Evolutionary conservation across 176 grass and related monocot species (phyloP), one percentile per base, ranked within the genome.

Genomic region (Pontederia crassipes): DNA sequence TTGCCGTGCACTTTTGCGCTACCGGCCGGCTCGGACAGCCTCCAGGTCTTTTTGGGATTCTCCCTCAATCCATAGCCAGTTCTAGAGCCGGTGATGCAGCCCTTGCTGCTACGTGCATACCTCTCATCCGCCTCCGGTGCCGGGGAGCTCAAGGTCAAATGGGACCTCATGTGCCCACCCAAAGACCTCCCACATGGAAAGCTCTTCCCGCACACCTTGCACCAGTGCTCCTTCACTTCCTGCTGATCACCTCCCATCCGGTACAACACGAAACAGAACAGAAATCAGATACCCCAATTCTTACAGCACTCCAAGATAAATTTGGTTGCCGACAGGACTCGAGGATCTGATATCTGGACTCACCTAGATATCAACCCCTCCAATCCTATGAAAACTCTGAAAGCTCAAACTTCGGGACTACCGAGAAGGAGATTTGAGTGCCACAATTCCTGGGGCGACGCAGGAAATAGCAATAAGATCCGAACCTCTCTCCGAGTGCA

Each of bases 131-230:
- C 78, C 53, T 47, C 51, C 17, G 66, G 26, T 1, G 62, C 47
- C 10, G 17, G 46, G 15, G 58, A 71, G 47, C 2, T 64, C 12
- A 76, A 8, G 18, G 26, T 9, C 18, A 59, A 28, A 27, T 59
- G 26, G 13, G 85, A 88, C 61, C 85, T 70, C 85, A 88, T 88
- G 73, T 88, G 80, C 0, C 85, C 85, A 9, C 85, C 85, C 28
- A 88, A 66, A 46, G 85, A 88, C 12, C 80, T 77, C 50, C 85
- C 85, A 28, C 65, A 77, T 2, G 70, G 17, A 73, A 88, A 88
- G 16, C 80, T 68, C 69, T 80, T 88, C 32, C 80, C 64, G 48
- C 85, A 88, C 27, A 83, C 85, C 77, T 71, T 83, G 65, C 85
- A 88, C 59, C 50, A 17, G 40, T 80, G 85, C 74, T 9, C 10